Percentiles rank a stretch among this genome's conserved stretches.
phyloP scores from a whole-genome alignment of 2,329 filamentous ascomycete species.

The Fusarium caatingaense region DNA sequence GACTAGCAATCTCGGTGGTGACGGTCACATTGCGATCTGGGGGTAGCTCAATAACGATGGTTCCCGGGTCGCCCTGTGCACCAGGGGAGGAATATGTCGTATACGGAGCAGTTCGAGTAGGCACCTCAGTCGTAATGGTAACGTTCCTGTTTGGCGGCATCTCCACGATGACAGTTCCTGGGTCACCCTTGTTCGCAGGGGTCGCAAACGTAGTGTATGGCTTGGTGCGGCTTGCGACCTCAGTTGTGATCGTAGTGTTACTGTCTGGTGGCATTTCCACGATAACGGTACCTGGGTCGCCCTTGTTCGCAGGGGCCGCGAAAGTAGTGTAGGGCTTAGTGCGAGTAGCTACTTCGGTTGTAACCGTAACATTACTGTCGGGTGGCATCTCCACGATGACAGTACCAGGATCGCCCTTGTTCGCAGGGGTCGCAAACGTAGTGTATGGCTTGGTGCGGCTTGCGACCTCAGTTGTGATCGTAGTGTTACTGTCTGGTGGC shows the following conservation, averaged over 20 bases:
- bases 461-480: background rate
- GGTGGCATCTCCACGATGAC: slow-evolving; percentile 16
- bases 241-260: slow-evolving; percentile 21
- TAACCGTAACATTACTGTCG: slow-evolving; percentile 11
- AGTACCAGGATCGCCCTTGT: slow-evolving; percentile 10
- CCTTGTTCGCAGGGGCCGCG: background rate
- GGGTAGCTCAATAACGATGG: slow-evolving; percentile 18
- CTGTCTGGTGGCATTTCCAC: slow-evolving; percentile 8
- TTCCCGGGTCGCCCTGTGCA: slow-evolving; percentile 13
- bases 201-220: slow-evolving; percentile 6
- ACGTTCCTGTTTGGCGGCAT: slow-evolving; percentile 14
- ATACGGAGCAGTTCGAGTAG: background rate
- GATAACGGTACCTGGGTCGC: slow-evolving; percentile 18
- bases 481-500: background rate
- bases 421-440: background rate
- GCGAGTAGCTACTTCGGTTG: background rate
- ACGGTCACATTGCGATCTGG: slow-evolving; percentile 23
- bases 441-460: slow-evolving; percentile 9
- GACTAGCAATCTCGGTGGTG: slow-evolving; percentile 13
- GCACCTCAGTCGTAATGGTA: slow-evolving; percentile 15
- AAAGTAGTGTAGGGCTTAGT: slow-evolving; percentile 13
- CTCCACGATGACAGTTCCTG: slow-evolving; percentile 16
- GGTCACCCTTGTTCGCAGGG: slow-evolving; percentile 5
- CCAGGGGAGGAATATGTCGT: slow-evolving; percentile 22
- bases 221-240: too few species aligned